Evolutionary conservation across 345 rosid species (phyloP).

Genomic region (Erysimum cheiranthoides): DNA sequence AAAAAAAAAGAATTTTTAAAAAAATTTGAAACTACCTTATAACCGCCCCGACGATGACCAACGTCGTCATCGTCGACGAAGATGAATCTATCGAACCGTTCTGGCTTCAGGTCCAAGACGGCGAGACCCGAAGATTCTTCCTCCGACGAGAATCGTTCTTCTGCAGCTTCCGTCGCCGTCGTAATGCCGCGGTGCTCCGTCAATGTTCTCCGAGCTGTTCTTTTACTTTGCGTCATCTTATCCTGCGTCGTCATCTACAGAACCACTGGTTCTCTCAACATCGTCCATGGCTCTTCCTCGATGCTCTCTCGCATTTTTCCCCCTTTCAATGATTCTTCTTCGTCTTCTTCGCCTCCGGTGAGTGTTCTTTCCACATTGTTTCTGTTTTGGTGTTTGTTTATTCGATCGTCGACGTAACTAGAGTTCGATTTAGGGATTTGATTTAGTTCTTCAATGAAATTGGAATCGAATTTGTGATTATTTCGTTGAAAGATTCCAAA

Average conservation of each 20-base stretch:
- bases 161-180: conserved; percentile 18
- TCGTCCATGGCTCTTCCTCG: conserved; percentile 38
- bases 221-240: conserved; percentile 22
- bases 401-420: neutral
- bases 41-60: conserved; percentile 34
- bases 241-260: conserved; percentile 48
- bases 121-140: conserved; percentile 21
- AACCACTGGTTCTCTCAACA: conserved; percentile 41
- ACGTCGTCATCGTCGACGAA: conserved; percentile 15
- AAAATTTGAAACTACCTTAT: neutral
- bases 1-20: neutral
- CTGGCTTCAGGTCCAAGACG: conserved; percentile 28
- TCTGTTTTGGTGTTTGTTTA: neutral
- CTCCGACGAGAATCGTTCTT: conserved; percentile 8
- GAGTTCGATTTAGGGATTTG: conserved; percentile 22
- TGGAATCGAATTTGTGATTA: neutral
- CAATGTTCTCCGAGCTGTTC: conserved; percentile 34
- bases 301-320: conserved; percentile 36
- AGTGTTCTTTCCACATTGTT: conserved; percentile 3
- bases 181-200: conserved; percentile 27
- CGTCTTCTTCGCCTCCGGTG: conserved; percentile 26
- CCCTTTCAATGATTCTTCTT: neutral
- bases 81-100: conserved; percentile 40
- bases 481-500: neutral
- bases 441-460: neutral